These are phyloP conservation scores for Erythrobasidium hasegawianum DNA, from an alignment of 1,284 basidiomycete genomes.

Conservation along the genomic window DNA sequence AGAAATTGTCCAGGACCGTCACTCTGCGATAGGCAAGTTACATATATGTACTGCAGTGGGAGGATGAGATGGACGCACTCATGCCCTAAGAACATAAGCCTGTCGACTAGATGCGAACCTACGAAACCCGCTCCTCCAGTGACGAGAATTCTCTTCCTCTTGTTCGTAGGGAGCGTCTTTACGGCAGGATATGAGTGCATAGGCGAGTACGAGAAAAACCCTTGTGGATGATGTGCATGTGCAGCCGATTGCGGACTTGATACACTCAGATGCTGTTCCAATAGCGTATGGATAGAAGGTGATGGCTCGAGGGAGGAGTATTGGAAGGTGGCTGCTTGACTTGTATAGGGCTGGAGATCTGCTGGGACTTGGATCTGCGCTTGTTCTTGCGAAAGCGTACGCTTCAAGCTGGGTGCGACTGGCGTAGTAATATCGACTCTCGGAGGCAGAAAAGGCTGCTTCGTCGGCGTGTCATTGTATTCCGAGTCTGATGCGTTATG, in stretches of 20 bases:
- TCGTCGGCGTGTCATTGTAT: too few species aligned
- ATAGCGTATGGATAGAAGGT: too few species aligned
- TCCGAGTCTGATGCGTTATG: too few species aligned
- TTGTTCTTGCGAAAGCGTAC: not conserved
- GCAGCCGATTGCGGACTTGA: too few species aligned
- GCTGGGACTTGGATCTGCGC: slow-evolving; percentile 1
- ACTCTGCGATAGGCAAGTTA: slow-evolving; percentile 29
- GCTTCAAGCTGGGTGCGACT: not conserved
- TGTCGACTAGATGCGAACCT: slow-evolving; percentile 87
- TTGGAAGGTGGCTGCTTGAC: too few species aligned
- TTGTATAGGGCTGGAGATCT: not conserved
- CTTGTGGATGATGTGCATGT: not conserved
- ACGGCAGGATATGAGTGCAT: slow-evolving; percentile 87
- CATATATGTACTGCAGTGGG: too few species aligned
- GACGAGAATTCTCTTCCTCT: slow-evolving; percentile 83
- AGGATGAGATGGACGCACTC: slow-evolving; percentile 69
- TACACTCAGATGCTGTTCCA: too few species aligned
- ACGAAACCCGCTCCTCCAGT: slow-evolving; percentile 98
- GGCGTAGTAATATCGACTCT: too few species aligned
- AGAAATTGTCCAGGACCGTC: slow-evolving; percentile 90
- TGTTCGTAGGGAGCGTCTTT: slow-evolving; percentile 69
- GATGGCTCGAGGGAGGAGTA: too few species aligned
- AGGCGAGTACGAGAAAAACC: slow-evolving; percentile 76
- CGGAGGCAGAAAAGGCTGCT: too few species aligned
- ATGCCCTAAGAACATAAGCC: slow-evolving; percentile 94